A percentile compares a stretch with the other conserved stretches of the same genome.
phyloP scores from a whole-genome alignment of 73 alveolate species.

The Symbiodinium pilosum region DNA sequence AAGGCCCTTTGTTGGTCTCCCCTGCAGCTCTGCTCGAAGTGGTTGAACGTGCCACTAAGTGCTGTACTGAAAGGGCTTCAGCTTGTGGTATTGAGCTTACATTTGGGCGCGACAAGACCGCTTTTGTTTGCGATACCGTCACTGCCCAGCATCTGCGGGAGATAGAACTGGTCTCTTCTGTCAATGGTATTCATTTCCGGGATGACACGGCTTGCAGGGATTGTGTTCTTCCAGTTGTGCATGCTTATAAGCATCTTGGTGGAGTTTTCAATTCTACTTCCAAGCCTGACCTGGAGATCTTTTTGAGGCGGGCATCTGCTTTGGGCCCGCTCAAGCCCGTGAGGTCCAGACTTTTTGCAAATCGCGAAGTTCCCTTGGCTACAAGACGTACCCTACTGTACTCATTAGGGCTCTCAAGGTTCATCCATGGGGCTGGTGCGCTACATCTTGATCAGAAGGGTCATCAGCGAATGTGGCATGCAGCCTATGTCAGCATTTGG shows the following conservation, averaged over 20 bases:
- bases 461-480: too few relatives aligned
- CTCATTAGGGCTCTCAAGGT: neutral
- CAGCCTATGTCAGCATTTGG: too few relatives aligned
- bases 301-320: neutral
- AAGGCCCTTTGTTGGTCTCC: neutral
- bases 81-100: neutral
- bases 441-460: too few relatives aligned
- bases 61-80: neutral
- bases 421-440: neutral
- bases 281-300: neutral
- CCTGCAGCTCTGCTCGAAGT: neutral
- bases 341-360: neutral
- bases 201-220: neutral
- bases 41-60: neutral
- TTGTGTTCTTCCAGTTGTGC: neutral
- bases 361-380: neutral
- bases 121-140: neutral
- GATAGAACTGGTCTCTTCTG: neutral
- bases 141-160: neutral
- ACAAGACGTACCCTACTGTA: neutral
- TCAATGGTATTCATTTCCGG: too few relatives aligned
- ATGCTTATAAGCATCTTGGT: neutral
- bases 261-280: neutral
- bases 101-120: neutral
- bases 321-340: neutral